Evolutionary conservation across 768 basidiomycete species (phyloP), one percentile per base, ranked within the genome.

Genomic region (Russula griseocarnosa): DNA sequence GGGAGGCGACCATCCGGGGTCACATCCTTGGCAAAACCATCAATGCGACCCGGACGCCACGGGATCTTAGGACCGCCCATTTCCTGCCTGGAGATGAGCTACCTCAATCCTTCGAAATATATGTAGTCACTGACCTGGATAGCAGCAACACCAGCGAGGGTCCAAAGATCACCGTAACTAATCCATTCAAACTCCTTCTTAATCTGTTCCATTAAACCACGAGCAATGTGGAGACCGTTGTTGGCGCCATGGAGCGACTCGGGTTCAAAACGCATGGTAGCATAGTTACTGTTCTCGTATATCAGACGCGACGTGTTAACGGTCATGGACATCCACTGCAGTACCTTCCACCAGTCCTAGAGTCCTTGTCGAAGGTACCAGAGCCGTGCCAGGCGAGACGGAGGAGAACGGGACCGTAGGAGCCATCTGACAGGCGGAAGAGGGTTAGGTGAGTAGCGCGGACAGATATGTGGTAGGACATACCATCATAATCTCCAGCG

Each of bases 221-320:
- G 90, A 46, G 93, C 95, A 60, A 93, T 73, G 65, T 88, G 76
- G 60, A 96, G 80, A 30, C 94, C 94, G 30, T 84, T 84, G 75
- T 96, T 96, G 55, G 92, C 94, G 40, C 79, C 84, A 72, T 98
- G 94, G 32, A 81, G 73, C 13, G 94, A 73, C 74, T 98, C 96
- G 46, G 96, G 91, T 59, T 86, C 83, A 76, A 98, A 99, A 61
- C 96, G 90, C 96, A 99, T 99, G 26, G 96, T 98, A 3, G 97
- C 96, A 69, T 92, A 94, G 82, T 99, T 98, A 81, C 92, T 89
- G 72, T 36, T 49, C 30, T 51, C 53, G 28, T 59, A 28, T 22
- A 68, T 52, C 47, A 49, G 42, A 30, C 30, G 46, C 57, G 67
- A 69, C 47, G 5, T 18, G 64, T 57, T 64, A 44, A 55, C 46